These are phyloP conservation scores for Arachis monticola DNA, from an alignment of 331 rosid genomes.

Conservation along the genomic window DNA sequence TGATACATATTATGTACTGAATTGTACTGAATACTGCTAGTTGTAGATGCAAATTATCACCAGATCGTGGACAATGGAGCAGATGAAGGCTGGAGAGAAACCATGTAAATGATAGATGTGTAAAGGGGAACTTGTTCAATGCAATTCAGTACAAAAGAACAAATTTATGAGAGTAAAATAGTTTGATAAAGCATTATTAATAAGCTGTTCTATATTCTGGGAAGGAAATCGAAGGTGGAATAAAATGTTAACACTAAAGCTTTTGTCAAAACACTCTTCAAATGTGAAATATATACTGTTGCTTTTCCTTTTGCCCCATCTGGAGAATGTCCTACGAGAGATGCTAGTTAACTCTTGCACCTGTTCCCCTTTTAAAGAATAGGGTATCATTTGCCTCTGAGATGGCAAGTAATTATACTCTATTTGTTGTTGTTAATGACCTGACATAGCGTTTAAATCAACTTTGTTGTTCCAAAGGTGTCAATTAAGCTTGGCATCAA, in stretches of 20 bases:
- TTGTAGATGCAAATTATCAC: constrained; percentile 2
- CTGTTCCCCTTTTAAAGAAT: background rate
- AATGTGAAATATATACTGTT: background rate
- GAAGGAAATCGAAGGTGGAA: background rate
- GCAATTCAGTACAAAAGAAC: background rate
- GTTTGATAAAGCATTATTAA: background rate
- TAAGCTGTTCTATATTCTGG: background rate
- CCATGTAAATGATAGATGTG: background rate
- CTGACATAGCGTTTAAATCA: background rate
- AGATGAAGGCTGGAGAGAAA: background rate
- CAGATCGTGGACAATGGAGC: background rate
- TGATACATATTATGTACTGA: too few relatives aligned
- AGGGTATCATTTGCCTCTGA: background rate
- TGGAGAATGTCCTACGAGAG: background rate
- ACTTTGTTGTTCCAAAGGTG: background rate
- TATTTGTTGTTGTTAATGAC: constrained; percentile 1
- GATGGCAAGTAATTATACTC: background rate
- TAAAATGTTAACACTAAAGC: background rate
- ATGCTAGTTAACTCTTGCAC: background rate
- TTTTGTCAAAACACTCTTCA: background rate
- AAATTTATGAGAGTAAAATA: background rate
- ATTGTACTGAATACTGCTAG: background rate
- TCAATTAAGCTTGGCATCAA: background rate
- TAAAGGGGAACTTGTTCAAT: background rate
- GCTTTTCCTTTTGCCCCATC: background rate